These are phyloP conservation scores for Euphorbia pulcherrima DNA, from an alignment of 345 rosid genomes.

Conservation along the genomic window DNA sequence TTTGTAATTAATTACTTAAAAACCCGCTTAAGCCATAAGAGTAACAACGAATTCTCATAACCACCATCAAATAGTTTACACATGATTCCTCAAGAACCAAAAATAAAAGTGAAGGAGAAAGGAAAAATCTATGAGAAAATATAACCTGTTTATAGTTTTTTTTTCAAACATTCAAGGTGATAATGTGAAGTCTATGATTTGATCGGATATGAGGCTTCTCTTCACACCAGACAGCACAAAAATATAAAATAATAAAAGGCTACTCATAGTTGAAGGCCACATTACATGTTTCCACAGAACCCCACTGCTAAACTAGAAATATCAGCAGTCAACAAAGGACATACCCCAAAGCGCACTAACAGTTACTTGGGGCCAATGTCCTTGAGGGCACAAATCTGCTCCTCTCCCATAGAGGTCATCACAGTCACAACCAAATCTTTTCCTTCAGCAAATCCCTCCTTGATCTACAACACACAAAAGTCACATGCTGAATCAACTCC, in stretches of 20 bases:
- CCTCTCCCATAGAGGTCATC: conserved; percentile 35
- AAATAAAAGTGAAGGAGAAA: not conserved
- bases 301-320: conserved; percentile 17
- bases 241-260: conserved; percentile 14
- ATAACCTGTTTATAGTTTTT: conserved; percentile 8
- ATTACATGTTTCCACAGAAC: not conserved
- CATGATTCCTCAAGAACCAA: not conserved
- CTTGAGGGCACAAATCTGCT: conserved; percentile 34
- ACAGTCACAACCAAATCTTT: conserved; percentile 33
- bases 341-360: not conserved
- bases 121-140: not conserved
- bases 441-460: conserved; percentile 28
- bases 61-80: not conserved
- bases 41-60: not conserved
- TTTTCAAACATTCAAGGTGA: conserved; percentile 14
- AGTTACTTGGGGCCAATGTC: conserved; percentile 28
- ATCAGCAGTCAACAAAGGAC: conserved; percentile 8
- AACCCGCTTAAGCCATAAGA: not conserved
- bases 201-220: not conserved
- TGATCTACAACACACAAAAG: conserved; percentile 14
- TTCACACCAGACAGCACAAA: conserved; percentile 14
- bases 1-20: too few species aligned
- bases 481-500: too few species aligned
- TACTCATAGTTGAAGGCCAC: conserved; percentile 10
- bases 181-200: not conserved